Conservation (phyloP, 2,329 filamentous ascomycete genomes). For the Beauveria bassiana region DNA sequence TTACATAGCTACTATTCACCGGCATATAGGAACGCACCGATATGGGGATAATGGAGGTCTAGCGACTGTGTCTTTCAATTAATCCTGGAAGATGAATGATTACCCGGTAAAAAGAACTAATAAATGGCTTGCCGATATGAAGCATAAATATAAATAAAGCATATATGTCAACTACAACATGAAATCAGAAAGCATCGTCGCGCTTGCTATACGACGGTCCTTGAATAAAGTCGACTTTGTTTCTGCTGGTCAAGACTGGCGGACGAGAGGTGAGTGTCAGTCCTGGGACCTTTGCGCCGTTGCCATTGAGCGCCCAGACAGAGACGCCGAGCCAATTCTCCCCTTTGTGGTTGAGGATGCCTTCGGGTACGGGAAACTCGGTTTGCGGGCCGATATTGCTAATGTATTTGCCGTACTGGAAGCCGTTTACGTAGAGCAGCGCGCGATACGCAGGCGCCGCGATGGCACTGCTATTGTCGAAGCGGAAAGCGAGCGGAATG, state of each 20-base stretch:
- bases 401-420: constrained; percentile 55
- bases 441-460: constrained; percentile 41
- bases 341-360: constrained; percentile 62
- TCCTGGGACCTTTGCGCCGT: constrained; percentile 48
- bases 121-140: not conserved
- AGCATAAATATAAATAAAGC: not conserved
- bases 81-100: not conserved
- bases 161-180: not conserved
- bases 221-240: constrained; percentile 35
- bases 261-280: constrained; percentile 38
- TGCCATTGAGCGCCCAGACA: constrained; percentile 57
- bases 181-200: constrained; percentile 39
- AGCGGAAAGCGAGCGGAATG: constrained; percentile 52
- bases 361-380: constrained; percentile 64
- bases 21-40: constrained; percentile 45
- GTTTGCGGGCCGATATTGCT: constrained; percentile 71
- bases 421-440: constrained; percentile 67
- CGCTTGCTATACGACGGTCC: constrained; percentile 39
- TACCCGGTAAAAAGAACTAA: not conserved
- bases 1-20: constrained; percentile 53
- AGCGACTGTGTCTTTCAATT: not conserved
- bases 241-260: constrained; percentile 25
- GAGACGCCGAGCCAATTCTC: constrained; percentile 61
- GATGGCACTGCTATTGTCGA: constrained; percentile 35
- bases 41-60: constrained; percentile 39